Percentiles rank a stretch among this genome's conserved stretches.
phyloP scores from a whole-genome alignment of 805 yeast species.

The Pichia nanzhaoensis region DNA sequence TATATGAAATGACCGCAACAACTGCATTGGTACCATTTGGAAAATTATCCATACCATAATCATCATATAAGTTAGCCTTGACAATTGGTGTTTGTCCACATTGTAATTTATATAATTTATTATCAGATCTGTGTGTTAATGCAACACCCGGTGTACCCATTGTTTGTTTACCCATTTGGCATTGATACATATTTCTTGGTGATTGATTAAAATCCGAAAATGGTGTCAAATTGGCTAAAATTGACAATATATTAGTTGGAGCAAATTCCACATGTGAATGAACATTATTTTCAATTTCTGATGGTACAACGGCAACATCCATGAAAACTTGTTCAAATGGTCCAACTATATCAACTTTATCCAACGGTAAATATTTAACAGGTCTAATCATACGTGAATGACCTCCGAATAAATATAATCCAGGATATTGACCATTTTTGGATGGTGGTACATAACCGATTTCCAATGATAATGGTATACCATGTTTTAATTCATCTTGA shows the following conservation, averaged over 20 bases:
- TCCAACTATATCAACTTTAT: constrained; percentile 80
- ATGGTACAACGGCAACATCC: constrained; percentile 92
- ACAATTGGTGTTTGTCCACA: constrained; percentile 97
- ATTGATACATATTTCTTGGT: constrained; percentile 99
- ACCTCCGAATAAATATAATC: constrained; percentile 85
- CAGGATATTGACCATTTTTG: constrained; percentile 93
- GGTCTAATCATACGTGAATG: constrained; percentile 95
- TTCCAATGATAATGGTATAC: constrained; percentile 82
- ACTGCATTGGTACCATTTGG: constrained; percentile 98
- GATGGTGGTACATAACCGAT: constrained; percentile 97
- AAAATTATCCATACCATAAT: constrained; percentile 96
- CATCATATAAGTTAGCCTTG: constrained; percentile 86
- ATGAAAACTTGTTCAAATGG: constrained; percentile 98
- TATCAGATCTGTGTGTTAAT: constrained; percentile 83
- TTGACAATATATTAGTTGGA: constrained; percentile 91
- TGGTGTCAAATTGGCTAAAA: constrained; percentile 94
- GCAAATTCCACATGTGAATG: constrained; percentile 93
- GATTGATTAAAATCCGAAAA: constrained; percentile 98
- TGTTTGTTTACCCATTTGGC: constrained; percentile 99
- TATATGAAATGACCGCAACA: constrained; percentile 96
- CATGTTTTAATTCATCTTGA: constrained; percentile 51
- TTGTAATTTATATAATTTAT: constrained; percentile 87
- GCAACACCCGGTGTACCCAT: constrained; percentile 99
- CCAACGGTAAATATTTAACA: constrained; percentile 82
- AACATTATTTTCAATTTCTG: constrained; percentile 71